Evolutionary conservation across 495 filamentous ascomycete species (phyloP), one percentile per base, ranked within the genome.

Genomic region (Penicillium waksmanii): DNA sequence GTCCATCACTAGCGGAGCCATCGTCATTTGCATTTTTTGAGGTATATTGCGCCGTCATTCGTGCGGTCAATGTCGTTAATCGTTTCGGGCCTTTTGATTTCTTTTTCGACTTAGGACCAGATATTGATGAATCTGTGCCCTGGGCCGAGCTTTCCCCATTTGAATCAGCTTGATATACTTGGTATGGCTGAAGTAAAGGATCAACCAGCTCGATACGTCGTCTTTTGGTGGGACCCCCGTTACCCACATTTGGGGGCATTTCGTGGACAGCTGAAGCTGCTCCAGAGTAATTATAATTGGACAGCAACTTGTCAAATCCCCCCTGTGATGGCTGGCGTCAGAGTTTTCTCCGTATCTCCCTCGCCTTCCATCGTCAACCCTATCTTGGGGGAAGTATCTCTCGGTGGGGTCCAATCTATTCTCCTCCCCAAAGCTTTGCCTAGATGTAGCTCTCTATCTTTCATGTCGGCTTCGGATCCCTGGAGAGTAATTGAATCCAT

Each of bases 21-120:
- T 64, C 48, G 5, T 56, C 53, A 47, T 69, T 52, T 13, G 34
- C 23, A 46, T 63, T 58, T 8, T 63, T 57, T 3, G 53, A 48
- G 19, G 61, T 53, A 69, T 96, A 96, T n/a, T 85, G 85, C 21
- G 89, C 87, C 4, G 87, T 97, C 23, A 93, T 92, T 46, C 89
- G 77, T 53, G 88, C 92, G 2, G 94, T 98, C 53, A 98, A 87
- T 7, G 94, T 98, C 40, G 85, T 87, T 0, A 87, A 73, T 68
- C 91, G 93, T 75, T 89, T 96, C 31, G 80, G 82, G 17, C 76
- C 75, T 81, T 89, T 74, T 64, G 63, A 59, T 79, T 88, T 71
- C 60, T 80, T 79, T 46, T 65, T 65, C 7, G 61, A 3, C 42
- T 56, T 61, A 15, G 55, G 43, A 55, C 48, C 53, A 11, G 53